These are phyloP conservation scores for Stephania cephalantha DNA, from an alignment of 164 flowering plant species.

Conservation along the genomic window DNA sequence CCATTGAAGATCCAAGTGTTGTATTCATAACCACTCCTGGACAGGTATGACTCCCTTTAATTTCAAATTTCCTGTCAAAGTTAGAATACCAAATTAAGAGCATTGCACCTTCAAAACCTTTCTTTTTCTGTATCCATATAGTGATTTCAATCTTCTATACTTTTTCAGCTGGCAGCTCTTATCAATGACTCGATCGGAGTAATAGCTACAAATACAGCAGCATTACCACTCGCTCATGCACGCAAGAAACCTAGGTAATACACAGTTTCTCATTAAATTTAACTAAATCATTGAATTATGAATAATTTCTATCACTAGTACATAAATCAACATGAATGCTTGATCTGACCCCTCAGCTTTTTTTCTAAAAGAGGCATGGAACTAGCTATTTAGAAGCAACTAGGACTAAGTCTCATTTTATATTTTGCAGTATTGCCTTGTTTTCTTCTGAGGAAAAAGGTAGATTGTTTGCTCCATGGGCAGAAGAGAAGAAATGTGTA, in stretches of 20 bases:
- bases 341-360: background rate
- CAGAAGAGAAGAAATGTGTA: constrained; percentile 61
- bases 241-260: constrained; percentile 71
- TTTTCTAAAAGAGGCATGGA: background rate
- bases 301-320: background rate
- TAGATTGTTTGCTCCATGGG: constrained; percentile 54
- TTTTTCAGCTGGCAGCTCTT: constrained; percentile 68
- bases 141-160: constrained; percentile 1
- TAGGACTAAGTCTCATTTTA: background rate
- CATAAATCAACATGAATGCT: background rate
- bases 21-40: constrained; percentile 89
- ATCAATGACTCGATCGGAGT: constrained; percentile 86
- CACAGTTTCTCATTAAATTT: too few species aligned
- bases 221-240: constrained; percentile 79
- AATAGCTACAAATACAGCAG: constrained; percentile 84
- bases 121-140: background rate
- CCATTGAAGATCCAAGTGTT: constrained; percentile 61
- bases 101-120: background rate
- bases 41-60: constrained; percentile 38
- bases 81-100: background rate
- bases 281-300: background rate
- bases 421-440: constrained; percentile 54
- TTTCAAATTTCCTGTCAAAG: background rate
- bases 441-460: constrained; percentile 69
- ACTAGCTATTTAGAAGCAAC: background rate